These are phyloP conservation scores for Psilocybe cubensis DNA, from an alignment of 768 basidiomycete genomes.

Conservation along the genomic window DNA sequence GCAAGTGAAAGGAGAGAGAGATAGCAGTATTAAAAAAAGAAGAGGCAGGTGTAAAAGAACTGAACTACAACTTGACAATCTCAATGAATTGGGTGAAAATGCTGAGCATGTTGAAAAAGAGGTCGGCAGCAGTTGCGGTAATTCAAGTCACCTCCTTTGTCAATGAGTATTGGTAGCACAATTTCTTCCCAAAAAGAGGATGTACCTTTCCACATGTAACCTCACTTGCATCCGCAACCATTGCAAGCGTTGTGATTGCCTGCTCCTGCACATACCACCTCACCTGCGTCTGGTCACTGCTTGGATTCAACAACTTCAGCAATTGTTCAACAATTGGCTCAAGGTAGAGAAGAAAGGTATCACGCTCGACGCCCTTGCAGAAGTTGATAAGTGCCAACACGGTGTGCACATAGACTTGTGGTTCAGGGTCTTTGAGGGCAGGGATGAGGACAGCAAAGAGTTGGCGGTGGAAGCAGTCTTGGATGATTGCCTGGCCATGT, in stretches of 20 bases:
- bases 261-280: slow-evolving; percentile 84
- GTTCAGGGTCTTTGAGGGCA: slow-evolving; percentile 74
- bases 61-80: too few species aligned
- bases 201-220: slow-evolving; percentile 55
- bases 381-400: slow-evolving; percentile 90
- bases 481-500: slow-evolving; percentile 68
- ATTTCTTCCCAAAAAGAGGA: too few species aligned
- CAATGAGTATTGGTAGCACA: too few species aligned
- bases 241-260: slow-evolving; percentile 84
- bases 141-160: too few species aligned
- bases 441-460: slow-evolving; percentile 74
- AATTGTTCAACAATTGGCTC: slow-evolving; percentile 79
- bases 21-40: too few species aligned
- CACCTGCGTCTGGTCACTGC: slow-evolving; percentile 43
- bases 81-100: too few species aligned
- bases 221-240: slow-evolving; percentile 89
- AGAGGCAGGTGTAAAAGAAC: too few species aligned
- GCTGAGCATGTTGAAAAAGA: too few species aligned
- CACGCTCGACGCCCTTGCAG: slow-evolving; percentile 82
- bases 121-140: too few species aligned
- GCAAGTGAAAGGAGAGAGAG: too few species aligned
- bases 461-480: slow-evolving; percentile 67
- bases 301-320: slow-evolving; percentile 65
- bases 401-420: slow-evolving; percentile 84
- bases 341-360: slow-evolving; percentile 75